phyloP scores from a whole-genome alignment of 768 basidiomycete genomes.

The Lactarius hatsudake region DNA sequence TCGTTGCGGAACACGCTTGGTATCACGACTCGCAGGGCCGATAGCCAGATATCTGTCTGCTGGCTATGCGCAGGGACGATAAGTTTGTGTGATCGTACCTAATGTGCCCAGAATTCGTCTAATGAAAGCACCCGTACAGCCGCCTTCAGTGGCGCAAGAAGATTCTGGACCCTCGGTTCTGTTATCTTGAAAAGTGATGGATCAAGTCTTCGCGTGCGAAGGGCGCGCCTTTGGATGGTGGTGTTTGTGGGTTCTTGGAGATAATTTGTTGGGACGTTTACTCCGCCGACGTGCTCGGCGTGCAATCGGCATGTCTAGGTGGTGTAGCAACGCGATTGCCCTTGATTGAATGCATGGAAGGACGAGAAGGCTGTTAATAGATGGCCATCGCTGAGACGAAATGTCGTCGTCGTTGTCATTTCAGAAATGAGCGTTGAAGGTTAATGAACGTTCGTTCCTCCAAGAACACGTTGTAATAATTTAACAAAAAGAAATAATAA shows the following conservation, averaged over 20 bases:
- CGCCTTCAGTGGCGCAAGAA: constrained; percentile 6
- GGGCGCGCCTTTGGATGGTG: not conserved
- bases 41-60: constrained; percentile 2
- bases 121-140: not conserved
- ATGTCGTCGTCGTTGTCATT: not conserved
- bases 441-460: constrained; percentile 1
- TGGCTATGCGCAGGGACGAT: not conserved
- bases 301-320: not conserved
- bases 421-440: not conserved
- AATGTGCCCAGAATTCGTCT: not conserved
- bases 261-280: not conserved
- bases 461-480: not conserved
- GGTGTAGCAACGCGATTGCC: constrained; percentile 16
- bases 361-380: constrained; percentile 16
- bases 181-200: constrained; percentile 2
- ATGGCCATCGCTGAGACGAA: not conserved
- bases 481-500: not conserved
- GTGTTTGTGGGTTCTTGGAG: not conserved
- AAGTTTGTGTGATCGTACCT: constrained; percentile 7
- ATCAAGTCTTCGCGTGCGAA: constrained; percentile 1
- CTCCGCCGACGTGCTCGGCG: constrained; percentile 10
- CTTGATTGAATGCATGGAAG: constrained; percentile 14
- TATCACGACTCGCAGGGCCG: not conserved
- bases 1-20: not conserved
- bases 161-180: not conserved